Evolutionary conservation across 352 stramenopile genomes (phyloP), one percentile per base, ranked within the genome.

Genomic region (Phytophthora meadii): DNA sequence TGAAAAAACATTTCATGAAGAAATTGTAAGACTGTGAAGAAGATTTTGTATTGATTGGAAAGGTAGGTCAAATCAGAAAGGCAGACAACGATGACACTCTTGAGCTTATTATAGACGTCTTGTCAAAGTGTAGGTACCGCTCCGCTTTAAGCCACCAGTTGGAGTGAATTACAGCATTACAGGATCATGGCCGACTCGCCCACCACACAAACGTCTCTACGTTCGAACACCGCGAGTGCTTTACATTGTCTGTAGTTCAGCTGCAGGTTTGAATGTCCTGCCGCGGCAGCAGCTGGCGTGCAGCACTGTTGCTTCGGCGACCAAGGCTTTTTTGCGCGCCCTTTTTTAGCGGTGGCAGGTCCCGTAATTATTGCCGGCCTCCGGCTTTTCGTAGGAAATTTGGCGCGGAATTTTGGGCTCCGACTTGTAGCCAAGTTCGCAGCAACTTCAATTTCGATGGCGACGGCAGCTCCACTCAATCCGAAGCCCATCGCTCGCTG

Each of bases 311-410:
- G 41, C 39, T 14, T 24, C 49, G 14, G 24, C n/a, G 27, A 17
- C 22, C 36, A 12, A n/a, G 27, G 17, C n/a, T 66, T 57, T 54
- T 63, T 63, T 57, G 30, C 28, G 39, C 61, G 48, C 52, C 42
- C 56, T 54, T 61, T 65, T 68, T 50, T 68, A 64, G 58, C 51
- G 32, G 54, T 24, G 30, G 59, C 58, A 68, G 51, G 51, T 54
- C 64, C 53, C 28, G 39, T 45, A 64, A 47, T 45, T 55, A 47
- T 56, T 63, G 36, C 44, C 17, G 51, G 67, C 53, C 60, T 66
- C 65, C 53, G 53, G 60, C 65, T 74, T 74, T 69, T 47, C 47
- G 44, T 49, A 45, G 36, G 70, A 74, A 65, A 61, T 74, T 74
- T 46, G 48, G 8, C 36, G 19, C 9, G 36, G 30, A 68, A 68